Evolutionary conservation across 768 basidiomycete genomes (phyloP), one percentile per base, ranked within the genome.

Genomic region (Trametes elegans): DNA sequence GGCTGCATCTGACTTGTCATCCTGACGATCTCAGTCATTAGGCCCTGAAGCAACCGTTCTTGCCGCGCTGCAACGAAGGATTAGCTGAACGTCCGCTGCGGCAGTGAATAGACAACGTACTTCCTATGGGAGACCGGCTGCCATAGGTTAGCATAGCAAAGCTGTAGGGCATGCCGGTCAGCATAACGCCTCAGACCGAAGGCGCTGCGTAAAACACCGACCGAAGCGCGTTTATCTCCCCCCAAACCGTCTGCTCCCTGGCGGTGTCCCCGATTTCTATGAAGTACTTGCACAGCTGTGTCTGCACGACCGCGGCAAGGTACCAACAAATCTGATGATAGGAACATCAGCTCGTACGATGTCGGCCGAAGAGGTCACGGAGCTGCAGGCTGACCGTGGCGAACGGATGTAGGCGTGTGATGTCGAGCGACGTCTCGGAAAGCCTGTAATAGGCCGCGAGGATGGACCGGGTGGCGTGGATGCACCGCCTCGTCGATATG

Each of bases 251-350:
- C 27, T 86, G 82, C 69, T 93, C 90, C 58, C 82, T 75, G 44
- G 81, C 81, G 13, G 75, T 74, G 69, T 93, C 89, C n/a, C 85
- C 83, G 41, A 82, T 81, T 66, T 92, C 88, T 55, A 93, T 92
- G 65, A 85, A 87, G 64, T 89, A 84, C 66, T 89, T 90, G 78
- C 90, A 93, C 34, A 90, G 74, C 62, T 93, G 90, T 42, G 93
- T 83, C 66, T 91, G 85, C 4, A 93, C 88, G 5, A 89, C 90
- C 13, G 91, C 90, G 7, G 90, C 91, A 14, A 93, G 81, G 69
- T 93, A 93, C 90, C 90, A 93, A 68, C 90, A 91, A 41, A 93
- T 92, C 88, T 90, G 42, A n/a, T n/a, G n/a, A n/a, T n/a, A n/a
- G n/a, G n/a, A n/a, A n/a, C n/a, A n/a, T n/a, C n/a, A n/a, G n/a